Evolutionary conservation across 176 grass and related monocot species (phyloP), one percentile per base, ranked within the genome.

Genomic region (Oropetium thomaeum): DNA sequence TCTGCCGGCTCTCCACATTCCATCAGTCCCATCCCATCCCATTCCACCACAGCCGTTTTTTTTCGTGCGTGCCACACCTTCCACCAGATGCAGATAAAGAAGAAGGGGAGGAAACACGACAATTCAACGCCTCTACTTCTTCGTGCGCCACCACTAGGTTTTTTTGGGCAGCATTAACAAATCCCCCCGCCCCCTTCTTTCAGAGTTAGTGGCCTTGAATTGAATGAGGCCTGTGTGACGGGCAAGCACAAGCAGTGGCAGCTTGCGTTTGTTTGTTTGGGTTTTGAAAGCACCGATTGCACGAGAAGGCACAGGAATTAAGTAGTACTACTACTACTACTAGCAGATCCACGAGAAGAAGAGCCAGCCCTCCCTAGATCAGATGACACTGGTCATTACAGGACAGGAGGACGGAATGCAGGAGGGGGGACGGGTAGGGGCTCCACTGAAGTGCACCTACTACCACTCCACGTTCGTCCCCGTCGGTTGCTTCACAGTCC

Each of bases 371-470:
- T 76, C 37, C 44, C 4, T 10, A 49, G 20, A 8, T 10, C 51
- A 45, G 78, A 71, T 28, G 66, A 48, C 13, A 51, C 67, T 79
- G 22, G 53, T 67, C 9, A 7, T 9, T 22, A 52, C 17, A 15
- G 45, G 45, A 20, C 49, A 65, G 15, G 11, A 10, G n/a, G 45
- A 47, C 58, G 57, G 43, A 26, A 14, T 3, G 14, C 41, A 16
- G 4, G n/a, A 33, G 34, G 5, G 5, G 52, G n/a, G n/a, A n/a
- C n/a, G n/a, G n/a, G n/a, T n/a, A n/a, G n/a, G n/a, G 49, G 28
- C 47, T 76, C 64, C 79, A 64, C 45, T 34, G 10, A 22, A 55
- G 28, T 26, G 51, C 47, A 68, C 62, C 80, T 58, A 28, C 71
- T 57, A 1, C 53, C n/a, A n/a, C 71, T 75, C 71, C 65, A 77